Evolutionary conservation across 2,329 filamentous ascomycete genomes (phyloP).

Genomic region (Leptoxyphium fumago): DNA sequence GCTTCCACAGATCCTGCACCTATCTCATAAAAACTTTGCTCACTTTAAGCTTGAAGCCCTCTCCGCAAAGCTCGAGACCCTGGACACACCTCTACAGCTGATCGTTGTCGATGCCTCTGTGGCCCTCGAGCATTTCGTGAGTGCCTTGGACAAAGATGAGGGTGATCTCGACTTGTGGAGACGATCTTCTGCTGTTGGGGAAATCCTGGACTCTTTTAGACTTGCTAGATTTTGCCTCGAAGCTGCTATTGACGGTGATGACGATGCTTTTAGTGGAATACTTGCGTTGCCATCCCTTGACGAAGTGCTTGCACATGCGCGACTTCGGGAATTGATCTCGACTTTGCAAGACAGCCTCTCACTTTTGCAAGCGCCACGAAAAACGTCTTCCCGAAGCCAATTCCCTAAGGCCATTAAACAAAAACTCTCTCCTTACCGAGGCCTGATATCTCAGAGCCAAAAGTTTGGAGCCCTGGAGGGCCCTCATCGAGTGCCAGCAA

Average conservation of each 20-base stretch:
- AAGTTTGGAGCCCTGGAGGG: conserved; percentile 3
- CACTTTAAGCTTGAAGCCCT: conserved; percentile 67
- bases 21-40: conserved; percentile 90
- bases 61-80: conserved; percentile 10
- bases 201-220: conserved; percentile 42
- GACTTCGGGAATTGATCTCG: conserved; percentile 33
- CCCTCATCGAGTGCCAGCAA: background rate
- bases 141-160: conserved; percentile 50
- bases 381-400: conserved; percentile 34
- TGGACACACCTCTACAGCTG: conserved; percentile 13
- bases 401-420: conserved; percentile 38
- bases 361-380: conserved; percentile 34
- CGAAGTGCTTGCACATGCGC: conserved; percentile 38
- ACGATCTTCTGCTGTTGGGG: conserved; percentile 42
- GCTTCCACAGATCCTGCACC: conserved; percentile 75
- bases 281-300: conserved; percentile 44
- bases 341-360: conserved; percentile 42
- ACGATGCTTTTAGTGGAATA: conserved; percentile 39
- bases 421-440: conserved; percentile 40
- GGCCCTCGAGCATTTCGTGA: conserved; percentile 41
- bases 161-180: conserved; percentile 50
- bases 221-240: conserved; percentile 48
- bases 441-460: conserved; percentile 15
- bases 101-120: conserved; percentile 23
- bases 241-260: conserved; percentile 47